Conservation (phyloP, 306 rosid species). For the Cercis canadensis region DNA sequence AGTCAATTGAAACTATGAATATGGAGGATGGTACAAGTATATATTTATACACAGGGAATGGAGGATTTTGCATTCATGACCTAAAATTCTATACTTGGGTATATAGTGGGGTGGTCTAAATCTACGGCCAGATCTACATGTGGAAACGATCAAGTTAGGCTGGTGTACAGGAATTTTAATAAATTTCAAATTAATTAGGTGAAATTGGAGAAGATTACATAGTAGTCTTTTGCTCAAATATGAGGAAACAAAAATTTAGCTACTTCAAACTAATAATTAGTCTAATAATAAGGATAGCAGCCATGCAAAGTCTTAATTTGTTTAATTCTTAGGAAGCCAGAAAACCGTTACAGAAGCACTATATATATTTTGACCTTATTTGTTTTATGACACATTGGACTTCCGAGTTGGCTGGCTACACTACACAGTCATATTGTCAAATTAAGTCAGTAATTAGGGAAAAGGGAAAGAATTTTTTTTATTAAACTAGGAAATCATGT, state of each 20-base stretch:
- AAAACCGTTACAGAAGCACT: conserved; percentile 49
- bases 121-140: conserved; percentile 27
- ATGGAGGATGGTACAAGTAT: conserved; percentile 33
- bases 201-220: not conserved
- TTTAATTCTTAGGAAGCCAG: not conserved
- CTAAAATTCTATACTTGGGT: not conserved
- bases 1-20: not conserved
- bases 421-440: not conserved
- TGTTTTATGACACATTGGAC: conserved; percentile 7
- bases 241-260: too few species aligned
- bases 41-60: conserved; percentile 44
- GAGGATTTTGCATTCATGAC: conserved; percentile 8
- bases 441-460: not conserved
- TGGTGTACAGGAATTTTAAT: conserved; percentile 18
- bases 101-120: conserved; percentile 49
- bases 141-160: conserved; percentile 41
- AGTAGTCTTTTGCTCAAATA: too few species aligned
- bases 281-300: too few species aligned
- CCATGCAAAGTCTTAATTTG: too few species aligned
- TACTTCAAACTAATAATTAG: too few species aligned
- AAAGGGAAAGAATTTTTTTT: too few species aligned
- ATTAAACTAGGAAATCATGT: too few species aligned
- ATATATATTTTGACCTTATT: conserved; percentile 26
- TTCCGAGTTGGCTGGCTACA: not conserved
- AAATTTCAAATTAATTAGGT: conserved; percentile 7